A percentile compares a stretch with the other conserved stretches of the same genome.
Conservation (phyloP, 192 early-diverging fungal species). For the Jimgerdemannia flammicorona region DNA sequence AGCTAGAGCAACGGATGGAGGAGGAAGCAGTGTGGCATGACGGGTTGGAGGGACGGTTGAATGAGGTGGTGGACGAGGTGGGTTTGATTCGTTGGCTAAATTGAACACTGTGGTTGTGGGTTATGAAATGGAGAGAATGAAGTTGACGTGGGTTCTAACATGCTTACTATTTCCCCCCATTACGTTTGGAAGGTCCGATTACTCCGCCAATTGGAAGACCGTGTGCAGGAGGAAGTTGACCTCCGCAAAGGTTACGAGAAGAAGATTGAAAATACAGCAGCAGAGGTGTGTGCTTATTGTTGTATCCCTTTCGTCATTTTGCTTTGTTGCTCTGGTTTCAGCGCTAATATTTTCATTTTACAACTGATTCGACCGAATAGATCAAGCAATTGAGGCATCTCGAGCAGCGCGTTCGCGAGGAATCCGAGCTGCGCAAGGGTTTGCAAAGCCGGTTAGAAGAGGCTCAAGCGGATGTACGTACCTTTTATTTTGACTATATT, state of each 20-base stretch:
- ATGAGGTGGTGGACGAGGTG: background rate
- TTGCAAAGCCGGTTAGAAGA: background rate
- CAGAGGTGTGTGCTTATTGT: background rate
- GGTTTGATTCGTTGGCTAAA: background rate
- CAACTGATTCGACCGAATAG: background rate
- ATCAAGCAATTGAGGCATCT: background rate
- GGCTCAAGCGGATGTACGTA: background rate
- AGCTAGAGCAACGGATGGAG: background rate
- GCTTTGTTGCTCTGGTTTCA: background rate
- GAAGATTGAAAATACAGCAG: background rate
- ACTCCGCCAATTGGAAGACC: background rate
- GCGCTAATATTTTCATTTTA: no score
- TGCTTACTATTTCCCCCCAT: background rate
- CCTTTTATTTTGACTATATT: background rate
- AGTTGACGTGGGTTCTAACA: background rate
- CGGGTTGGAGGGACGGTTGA: background rate
- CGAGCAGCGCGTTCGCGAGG: background rate
- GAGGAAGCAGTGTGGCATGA: background rate
- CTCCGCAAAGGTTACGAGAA: background rate
- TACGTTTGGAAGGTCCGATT: background rate
- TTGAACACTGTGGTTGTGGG: background rate
- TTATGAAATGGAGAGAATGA: background rate
- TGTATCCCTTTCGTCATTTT: background rate
- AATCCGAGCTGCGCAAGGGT: background rate
- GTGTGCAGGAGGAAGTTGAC: background rate